These are phyloP conservation scores for Boletus subparvulus DNA, from an alignment of 768 basidiomycete species.

Conservation along the genomic window DNA sequence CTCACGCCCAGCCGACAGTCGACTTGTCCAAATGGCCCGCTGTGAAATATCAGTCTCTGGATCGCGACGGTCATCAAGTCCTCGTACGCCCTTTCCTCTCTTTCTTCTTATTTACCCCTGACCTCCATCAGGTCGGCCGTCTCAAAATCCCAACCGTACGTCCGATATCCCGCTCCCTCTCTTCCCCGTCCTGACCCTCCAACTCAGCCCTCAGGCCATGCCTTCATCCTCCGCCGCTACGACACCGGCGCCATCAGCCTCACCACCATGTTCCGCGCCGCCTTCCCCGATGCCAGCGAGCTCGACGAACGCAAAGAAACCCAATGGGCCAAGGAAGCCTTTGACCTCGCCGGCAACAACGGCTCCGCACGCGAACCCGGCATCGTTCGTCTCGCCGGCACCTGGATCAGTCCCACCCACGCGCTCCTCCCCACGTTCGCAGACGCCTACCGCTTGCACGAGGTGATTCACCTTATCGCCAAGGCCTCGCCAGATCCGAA, in stretches of 20 bases:
- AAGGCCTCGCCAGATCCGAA: conserved; percentile 76
- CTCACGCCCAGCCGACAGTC: conserved; percentile 24
- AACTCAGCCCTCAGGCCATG: conserved; percentile 69
- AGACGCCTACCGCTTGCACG: conserved; percentile 58
- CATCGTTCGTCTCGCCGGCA: conserved; percentile 81
- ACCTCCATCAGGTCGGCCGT: conserved; percentile 67
- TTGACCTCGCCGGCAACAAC: conserved; percentile 77
- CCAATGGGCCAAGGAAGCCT: conserved; percentile 78
- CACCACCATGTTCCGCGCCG: conserved; percentile 96
- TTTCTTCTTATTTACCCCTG: conserved; percentile 10
- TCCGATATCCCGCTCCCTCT: conserved; percentile 11
- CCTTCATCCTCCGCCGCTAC: conserved; percentile 91
- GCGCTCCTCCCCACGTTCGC: conserved; percentile 63
- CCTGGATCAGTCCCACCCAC: conserved; percentile 71
- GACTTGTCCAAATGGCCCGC: conserved; percentile 52
- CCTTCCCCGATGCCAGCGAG: conserved; percentile 80
- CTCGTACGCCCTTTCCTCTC: conserved; percentile 50
- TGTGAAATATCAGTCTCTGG: conserved; percentile 91
- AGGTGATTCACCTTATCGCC: conserved; percentile 64
- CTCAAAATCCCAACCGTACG: conserved; percentile 88
- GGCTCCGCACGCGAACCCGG: conserved; percentile 57
- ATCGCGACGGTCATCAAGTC: conserved; percentile 83
- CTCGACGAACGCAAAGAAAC: conserved; percentile 76
- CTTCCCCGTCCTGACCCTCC: conserved; percentile 18
- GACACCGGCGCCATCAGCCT: conserved; percentile 91